Evolutionary conservation across 805 yeast genomes (phyloP).

Genomic region (Yamadazyma phyllophila): DNA sequence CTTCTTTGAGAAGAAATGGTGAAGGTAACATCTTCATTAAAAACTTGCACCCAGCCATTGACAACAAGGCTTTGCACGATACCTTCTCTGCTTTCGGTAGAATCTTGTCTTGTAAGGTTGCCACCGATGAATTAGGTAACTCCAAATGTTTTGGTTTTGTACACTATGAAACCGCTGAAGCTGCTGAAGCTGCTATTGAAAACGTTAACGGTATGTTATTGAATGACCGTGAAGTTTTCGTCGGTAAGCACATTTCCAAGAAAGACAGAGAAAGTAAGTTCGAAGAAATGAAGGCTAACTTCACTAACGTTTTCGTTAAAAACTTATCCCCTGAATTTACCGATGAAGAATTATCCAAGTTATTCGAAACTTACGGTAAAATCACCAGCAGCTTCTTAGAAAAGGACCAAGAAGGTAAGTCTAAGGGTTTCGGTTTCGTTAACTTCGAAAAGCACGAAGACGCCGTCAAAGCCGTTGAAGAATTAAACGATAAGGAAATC

Average conservation of each 20-base stretch:
- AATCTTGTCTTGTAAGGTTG: constrained; percentile 95
- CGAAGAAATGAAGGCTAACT: constrained; percentile 86
- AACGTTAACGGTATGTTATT: constrained; percentile 97
- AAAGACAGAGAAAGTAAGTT: constrained; percentile 93
- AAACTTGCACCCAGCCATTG: constrained; percentile 97
- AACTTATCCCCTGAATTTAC: constrained; percentile 73
- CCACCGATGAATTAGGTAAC: constrained; percentile 86
- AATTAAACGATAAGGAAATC: constrained; percentile 80
- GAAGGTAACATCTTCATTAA: constrained; percentile 96
- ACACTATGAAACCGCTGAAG: constrained; percentile 89
- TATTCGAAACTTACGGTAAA: constrained; percentile 72
- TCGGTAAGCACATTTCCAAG: constrained; percentile 89
- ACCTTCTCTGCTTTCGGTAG: constrained; percentile 96
- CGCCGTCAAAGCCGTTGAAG: constrained; percentile 90
- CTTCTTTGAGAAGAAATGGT: constrained; percentile 90
- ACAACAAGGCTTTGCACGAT: constrained; percentile 97
- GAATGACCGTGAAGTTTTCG: constrained; percentile 93
- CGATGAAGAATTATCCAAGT: constrained; percentile 66
- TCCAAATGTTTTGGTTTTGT: constrained; percentile 97
- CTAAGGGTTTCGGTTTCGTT: constrained; percentile 94
- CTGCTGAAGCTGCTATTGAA: constrained; percentile 93
- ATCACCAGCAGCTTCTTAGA: constrained; percentile 83
- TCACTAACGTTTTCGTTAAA: constrained; percentile 94
- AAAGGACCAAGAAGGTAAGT: constrained; percentile 80
- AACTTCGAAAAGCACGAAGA: constrained; percentile 84